Conservation (phyloP, 1,284 basidiomycete species). For the Pseudozyma hubeiensis region DNA sequence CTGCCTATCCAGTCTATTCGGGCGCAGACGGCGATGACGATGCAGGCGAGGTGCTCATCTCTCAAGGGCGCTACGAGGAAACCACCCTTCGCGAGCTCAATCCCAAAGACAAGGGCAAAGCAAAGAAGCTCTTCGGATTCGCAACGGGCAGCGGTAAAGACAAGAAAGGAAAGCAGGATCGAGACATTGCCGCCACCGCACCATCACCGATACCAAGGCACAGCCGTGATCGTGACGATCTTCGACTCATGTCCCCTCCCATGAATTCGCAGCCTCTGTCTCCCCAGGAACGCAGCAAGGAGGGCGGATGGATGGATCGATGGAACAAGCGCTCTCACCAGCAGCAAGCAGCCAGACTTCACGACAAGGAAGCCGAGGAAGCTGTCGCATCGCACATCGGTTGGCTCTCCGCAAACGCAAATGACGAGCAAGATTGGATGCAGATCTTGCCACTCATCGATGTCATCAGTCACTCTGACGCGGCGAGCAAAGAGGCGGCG, state of each 20-base stretch:
- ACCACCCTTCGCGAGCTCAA: conserved; percentile 14
- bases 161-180: conserved; percentile 29
- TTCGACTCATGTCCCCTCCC: conserved; percentile 13
- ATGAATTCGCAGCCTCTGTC: conserved; percentile 5
- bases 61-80: conserved; percentile 43
- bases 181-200: conserved; percentile 6
- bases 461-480: conserved; percentile 50
- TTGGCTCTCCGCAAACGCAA: conserved; percentile 44
- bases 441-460: conserved; percentile 44
- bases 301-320: conserved; percentile 45
- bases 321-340: conserved; percentile 38
- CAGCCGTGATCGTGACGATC: conserved; percentile 21
- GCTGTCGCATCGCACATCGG: conserved; percentile 30
- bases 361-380: conserved; percentile 37
- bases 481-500: conserved; percentile 61
- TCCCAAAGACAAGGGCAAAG: conserved; percentile 37
- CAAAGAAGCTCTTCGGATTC: conserved; percentile 44
- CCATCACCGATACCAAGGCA: conserved; percentile 17
- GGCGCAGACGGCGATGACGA: conserved; percentile 21
- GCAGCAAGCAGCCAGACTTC: conserved; percentile 20
- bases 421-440: conserved; percentile 47
- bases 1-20: conserved; percentile 43
- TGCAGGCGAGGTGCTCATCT: conserved; percentile 39
- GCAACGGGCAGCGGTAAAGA: conserved; percentile 30
- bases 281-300: conserved; percentile 20